Evolutionary conservation across 495 filamentous ascomycete genomes (phyloP).

Genomic region (Amniculicola lignicola): DNA sequence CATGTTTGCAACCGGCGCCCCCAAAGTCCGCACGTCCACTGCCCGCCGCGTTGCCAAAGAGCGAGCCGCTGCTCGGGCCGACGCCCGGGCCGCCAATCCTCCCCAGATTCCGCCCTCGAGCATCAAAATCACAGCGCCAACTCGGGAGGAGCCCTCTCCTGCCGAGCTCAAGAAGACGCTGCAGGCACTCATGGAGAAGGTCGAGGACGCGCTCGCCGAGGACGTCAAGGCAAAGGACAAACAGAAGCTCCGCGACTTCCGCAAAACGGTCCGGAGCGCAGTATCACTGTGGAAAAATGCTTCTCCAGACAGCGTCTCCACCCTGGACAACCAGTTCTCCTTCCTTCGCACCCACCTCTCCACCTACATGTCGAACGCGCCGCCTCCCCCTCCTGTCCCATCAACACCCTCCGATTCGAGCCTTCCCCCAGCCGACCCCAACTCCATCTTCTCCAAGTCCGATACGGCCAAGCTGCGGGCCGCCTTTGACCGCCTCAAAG

Average conservation of each 20-base stretch:
- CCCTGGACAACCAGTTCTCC: conserved; percentile 53
- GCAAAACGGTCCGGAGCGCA: conserved; percentile 47
- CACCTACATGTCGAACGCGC: conserved; percentile 8
- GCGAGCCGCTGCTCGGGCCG: not conserved
- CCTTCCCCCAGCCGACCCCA: conserved; percentile 19
- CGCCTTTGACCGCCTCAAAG: conserved; percentile 55
- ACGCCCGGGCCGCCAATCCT: conserved; percentile 23
- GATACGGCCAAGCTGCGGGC: conserved; percentile 32
- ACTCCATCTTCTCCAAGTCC: conserved; percentile 18
- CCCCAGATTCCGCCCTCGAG: conserved; percentile 46
- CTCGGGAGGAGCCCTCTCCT: conserved; percentile 41
- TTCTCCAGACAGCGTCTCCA: conserved; percentile 45
- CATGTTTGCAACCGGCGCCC: conserved; percentile 76
- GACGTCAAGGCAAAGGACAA: conserved; percentile 29
- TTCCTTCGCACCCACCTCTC: conserved; percentile 36
- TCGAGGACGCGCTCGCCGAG: conserved; percentile 37
- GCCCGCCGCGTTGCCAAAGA: conserved; percentile 16
- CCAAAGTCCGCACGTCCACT: conserved; percentile 55
- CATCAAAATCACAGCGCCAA: conserved; percentile 1
- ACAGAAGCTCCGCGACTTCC: conserved; percentile 27
- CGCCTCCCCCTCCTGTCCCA: conserved; percentile 6
- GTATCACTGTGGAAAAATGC: conserved; percentile 49
- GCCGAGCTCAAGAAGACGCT: conserved; percentile 27
- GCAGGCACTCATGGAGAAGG: conserved; percentile 21
- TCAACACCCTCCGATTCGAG: conserved; percentile 13